Percentiles rank a stretch among this genome's conserved stretches.
phyloP scores from a whole-genome alignment of 805 yeast genomes.

The Torulaspora maleeae region DNA sequence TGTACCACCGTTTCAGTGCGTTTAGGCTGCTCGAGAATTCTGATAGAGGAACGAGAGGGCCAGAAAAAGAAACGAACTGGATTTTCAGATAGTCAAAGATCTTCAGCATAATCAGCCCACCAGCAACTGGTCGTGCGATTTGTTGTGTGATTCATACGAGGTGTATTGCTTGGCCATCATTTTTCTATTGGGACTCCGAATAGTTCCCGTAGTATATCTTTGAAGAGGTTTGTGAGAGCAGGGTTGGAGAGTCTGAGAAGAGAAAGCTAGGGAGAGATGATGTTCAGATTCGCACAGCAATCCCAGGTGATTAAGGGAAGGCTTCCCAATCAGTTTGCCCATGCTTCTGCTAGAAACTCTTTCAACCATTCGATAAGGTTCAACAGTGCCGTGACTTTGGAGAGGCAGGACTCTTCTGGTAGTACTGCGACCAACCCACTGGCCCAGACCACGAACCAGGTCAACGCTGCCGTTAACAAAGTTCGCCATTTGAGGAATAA shows the following conservation, averaged over 20 bases:
- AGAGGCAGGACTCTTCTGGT: constrained; percentile 24
- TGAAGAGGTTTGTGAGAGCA: background rate
- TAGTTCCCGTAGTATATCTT: constrained; percentile 1
- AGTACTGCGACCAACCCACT: constrained; percentile 15
- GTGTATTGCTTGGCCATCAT: background rate
- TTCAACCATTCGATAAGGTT: constrained; percentile 38
- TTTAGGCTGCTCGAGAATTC: background rate
- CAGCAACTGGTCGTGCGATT: constrained; percentile 3
- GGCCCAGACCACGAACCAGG: constrained; percentile 21
- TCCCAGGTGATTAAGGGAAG: constrained; percentile 37
- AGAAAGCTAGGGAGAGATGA: constrained; percentile 3
- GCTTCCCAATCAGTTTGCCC: constrained; percentile 39
- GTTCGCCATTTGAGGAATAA: constrained; percentile 27
- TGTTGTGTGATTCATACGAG: constrained; percentile 1
- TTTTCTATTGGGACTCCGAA: constrained; percentile 1
- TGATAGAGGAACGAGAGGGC: background rate
- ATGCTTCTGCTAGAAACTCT: constrained; percentile 37
- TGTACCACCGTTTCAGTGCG: too few species aligned
- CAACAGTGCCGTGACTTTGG: constrained; percentile 35
- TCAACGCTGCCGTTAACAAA: constrained; percentile 27
- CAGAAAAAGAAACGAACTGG: constrained; percentile 1
- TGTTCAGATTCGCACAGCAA: constrained; percentile 36
- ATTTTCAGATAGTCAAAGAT: background rate
- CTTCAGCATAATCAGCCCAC: constrained; percentile 5
- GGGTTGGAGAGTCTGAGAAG: background rate